These are phyloP conservation scores for Cicer pinnatifidum DNA, from an alignment of 306 rosid genomes.

Conservation along the genomic window DNA sequence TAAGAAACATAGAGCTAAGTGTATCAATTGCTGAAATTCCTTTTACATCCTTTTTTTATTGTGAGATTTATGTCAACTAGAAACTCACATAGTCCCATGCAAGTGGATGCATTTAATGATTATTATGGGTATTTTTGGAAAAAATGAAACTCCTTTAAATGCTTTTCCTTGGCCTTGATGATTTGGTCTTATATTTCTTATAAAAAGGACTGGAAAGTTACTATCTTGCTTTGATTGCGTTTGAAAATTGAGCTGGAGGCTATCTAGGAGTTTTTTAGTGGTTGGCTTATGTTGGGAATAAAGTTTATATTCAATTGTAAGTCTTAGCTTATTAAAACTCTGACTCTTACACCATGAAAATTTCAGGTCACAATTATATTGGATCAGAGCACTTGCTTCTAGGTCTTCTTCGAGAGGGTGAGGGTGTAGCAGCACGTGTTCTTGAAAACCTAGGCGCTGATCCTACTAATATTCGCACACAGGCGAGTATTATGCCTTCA, in stretches of 20 bases:
- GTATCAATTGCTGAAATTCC: neutral
- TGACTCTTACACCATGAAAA: slow-evolving; percentile 33
- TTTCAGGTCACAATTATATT: slow-evolving; percentile 90
- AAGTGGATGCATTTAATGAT: neutral
- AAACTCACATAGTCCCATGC: neutral
- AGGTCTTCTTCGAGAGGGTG: slow-evolving; percentile 97
- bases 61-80: neutral
- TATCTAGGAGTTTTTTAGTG: neutral
- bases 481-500: slow-evolving; percentile 59
- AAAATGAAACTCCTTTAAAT: neutral
- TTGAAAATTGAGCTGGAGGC: slow-evolving; percentile 24
- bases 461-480: slow-evolving; percentile 93
- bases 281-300: slow-evolving; percentile 2
- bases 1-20: neutral
- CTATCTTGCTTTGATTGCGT: slow-evolving; percentile 26
- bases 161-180: neutral
- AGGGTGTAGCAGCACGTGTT: slow-evolving; percentile 99
- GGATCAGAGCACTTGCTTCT: slow-evolving; percentile 99
- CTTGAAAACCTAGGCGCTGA: slow-evolving; percentile 97
- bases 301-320: neutral
- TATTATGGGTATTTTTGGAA: neutral
- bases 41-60: neutral
- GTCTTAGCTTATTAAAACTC: slow-evolving; percentile 23
- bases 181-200: slow-evolving; percentile 2
- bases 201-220: neutral